Base-by-base conservation (phyloP, 805 yeast genomes). In the Yarrowia sp. region DNA sequence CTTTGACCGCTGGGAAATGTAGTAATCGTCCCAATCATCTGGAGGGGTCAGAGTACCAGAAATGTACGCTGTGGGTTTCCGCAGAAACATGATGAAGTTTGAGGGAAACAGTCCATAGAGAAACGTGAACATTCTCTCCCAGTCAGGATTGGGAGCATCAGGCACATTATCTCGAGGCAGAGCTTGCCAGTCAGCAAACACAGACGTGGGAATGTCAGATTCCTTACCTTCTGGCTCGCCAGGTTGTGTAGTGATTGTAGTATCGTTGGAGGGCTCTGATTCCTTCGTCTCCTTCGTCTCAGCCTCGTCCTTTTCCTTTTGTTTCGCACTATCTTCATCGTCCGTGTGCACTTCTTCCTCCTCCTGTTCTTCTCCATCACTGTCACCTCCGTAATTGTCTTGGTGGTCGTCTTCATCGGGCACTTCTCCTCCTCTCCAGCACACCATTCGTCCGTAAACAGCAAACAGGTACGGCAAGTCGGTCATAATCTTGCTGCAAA, bases 91-190 rank as follows among this genome's bases (percentile, higher is more conserved):
- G 30, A 81, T 71, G 6, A 86, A 75, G 69, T 84, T 84, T 24
- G 80, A 73, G 0, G 91, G 90, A 69, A 81, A 87, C 13, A 87
- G 73, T 0, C 88, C 90, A 70, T 87, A 87, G 0, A 87, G 72
- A 33, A 85, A 75, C 0, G 85, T 81, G 65, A 80, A 81, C n/a
- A 85, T 73, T 52, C 67, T 50, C 8, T 64, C 67, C 49, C 50
- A 64, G 17, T 64, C 67, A 2, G 60, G 67, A 13, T 30, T 14
- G 4, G 60, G 49, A 1, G 49, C 58, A 13, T 40, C 50, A 5
- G 67, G 50, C 33, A 39, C 61, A n/a, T 42, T n/a, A 17, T 40
- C 67, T 17, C 33, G 20, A 8, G 60, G 49, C 15, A 64, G 36
- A 24, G 20, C 36, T 3, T 47, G 52, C 52, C 52, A 47, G 15